Evolutionary conservation across 371 early-diverging fungal genomes (phyloP), one percentile per base, ranked within the genome.

Genomic region (Umbelopsis sp.): DNA sequence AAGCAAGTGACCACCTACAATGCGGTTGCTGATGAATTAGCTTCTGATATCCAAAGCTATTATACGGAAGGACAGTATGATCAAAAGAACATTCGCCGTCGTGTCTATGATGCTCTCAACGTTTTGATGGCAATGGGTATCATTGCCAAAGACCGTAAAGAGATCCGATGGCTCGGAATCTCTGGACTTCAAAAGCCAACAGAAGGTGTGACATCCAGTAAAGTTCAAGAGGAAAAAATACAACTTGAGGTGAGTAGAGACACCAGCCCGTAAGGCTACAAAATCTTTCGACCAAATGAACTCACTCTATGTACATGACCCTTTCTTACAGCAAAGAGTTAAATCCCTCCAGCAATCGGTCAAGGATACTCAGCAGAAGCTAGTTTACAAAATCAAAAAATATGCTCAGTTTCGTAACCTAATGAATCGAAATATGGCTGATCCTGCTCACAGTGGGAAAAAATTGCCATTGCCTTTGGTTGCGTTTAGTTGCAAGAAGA

Each of bases 61-160:
- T 41, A 37, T 52, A 16, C 46, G 24, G 38, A 65, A 51, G 41
- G 69, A 46, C 41, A 38, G 1, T 83, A 74, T 68, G 90, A 90
- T 68, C 89, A 91, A 73, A 91, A 92, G 77, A 93, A 93, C 67
- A 89, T 93, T 67, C 86, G 92, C 37, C 85, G 93, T 44, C 85
- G 93, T 37, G 92, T 92, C 1, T 93, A 93, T 70, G 93, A 93
- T 76, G 93, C 92, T 7, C 79, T 93, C 24, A 93, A 93, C 70
- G 93, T 93, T 12, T 73, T 92, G 53, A 89, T 89, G 82, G 92
- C 93, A 4, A 81, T 92, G 79, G 84, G 82, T 29, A 87, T 93
- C 51, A 91, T 93, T 63, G 76, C 76, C 18, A 91, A 90, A 69
- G 88, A 85, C 46, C 85, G 86, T 66, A 91, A 91, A 71, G 87